These are phyloP conservation scores for Nakazawaea populi DNA, from an alignment of 805 yeast species.

Conservation along the genomic window DNA sequence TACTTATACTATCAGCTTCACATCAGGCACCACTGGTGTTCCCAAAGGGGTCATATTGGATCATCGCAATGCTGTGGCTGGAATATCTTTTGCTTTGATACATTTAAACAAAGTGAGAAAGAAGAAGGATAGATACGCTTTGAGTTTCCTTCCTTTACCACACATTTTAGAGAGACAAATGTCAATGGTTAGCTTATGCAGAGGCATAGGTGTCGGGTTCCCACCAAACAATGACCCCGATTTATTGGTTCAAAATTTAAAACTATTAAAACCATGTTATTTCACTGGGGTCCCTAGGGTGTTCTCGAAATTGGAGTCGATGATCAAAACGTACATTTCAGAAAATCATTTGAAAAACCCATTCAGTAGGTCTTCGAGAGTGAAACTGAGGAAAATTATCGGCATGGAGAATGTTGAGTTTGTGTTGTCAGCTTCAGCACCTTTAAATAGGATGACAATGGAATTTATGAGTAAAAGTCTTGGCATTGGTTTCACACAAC, in stretches of 20 bases:
- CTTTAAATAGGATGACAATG: constrained; percentile 58
- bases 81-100: constrained; percentile 27
- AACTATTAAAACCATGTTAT: constrained; percentile 44
- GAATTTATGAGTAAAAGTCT: constrained; percentile 56
- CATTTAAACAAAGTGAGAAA: constrained; percentile 1
- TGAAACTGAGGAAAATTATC: constrained; percentile 33
- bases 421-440: constrained; percentile 59
- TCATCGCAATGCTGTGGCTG: constrained; percentile 46
- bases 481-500: constrained; percentile 37
- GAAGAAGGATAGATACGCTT: not conserved
- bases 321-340: constrained; percentile 42
- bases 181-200: constrained; percentile 4
- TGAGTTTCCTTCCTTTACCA: constrained; percentile 14
- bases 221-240: constrained; percentile 45
- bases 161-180: constrained; percentile 16
- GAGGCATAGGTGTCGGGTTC: constrained; percentile 34
- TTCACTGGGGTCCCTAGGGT: constrained; percentile 64
- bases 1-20: constrained; percentile 61
- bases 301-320: constrained; percentile 40
- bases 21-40: constrained; percentile 71
- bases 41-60: constrained; percentile 68
- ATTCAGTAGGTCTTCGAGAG: constrained; percentile 21
- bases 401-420: constrained; percentile 38
- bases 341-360: constrained; percentile 35
- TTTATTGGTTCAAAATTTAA: constrained; percentile 57